These are phyloP conservation scores for Lodderomyces orthopsilosis DNA, from an alignment of 1,139 yeast species.

Conservation along the genomic window DNA sequence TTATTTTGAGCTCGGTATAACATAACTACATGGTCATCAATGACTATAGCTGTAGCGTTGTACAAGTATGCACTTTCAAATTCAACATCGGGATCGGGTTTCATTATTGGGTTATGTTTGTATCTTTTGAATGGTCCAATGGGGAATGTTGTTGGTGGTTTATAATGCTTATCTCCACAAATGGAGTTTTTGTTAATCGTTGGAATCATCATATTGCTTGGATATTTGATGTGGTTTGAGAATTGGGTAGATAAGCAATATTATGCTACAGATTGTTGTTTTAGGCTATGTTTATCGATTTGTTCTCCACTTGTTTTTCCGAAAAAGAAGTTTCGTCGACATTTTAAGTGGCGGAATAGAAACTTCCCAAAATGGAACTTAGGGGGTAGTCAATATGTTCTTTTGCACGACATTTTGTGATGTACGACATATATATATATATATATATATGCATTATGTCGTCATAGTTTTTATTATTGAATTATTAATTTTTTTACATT, in stretches of 20 bases:
- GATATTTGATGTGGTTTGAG: background rate
- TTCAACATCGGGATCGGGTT: conserved; percentile 38
- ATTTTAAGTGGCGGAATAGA: background rate
- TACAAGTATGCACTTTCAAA: conserved; percentile 43
- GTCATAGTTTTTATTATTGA: no score
- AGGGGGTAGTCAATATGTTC: background rate
- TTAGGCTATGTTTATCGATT: background rate
- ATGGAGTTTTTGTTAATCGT: conserved; percentile 23
- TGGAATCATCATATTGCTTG: conserved; percentile 32
- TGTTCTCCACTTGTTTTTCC: background rate
- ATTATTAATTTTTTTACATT: no score
- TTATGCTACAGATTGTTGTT: background rate
- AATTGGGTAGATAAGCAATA: no score
- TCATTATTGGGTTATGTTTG: conserved; percentile 36
- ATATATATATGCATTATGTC: no score
- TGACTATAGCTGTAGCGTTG: conserved; percentile 46
- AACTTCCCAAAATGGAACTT: background rate
- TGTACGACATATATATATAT: no score
- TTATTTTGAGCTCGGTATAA: conserved; percentile 43
- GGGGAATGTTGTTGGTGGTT: conserved; percentile 38
- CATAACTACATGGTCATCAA: conserved; percentile 37
- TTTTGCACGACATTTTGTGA: background rate
- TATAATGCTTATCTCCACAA: conserved; percentile 34
- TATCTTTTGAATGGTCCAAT: conserved; percentile 43
- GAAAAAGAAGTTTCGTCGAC: background rate